These are phyloP conservation scores for Phytomonas francai DNA, from an alignment of 208 protist genomes.

Conservation along the genomic window DNA sequence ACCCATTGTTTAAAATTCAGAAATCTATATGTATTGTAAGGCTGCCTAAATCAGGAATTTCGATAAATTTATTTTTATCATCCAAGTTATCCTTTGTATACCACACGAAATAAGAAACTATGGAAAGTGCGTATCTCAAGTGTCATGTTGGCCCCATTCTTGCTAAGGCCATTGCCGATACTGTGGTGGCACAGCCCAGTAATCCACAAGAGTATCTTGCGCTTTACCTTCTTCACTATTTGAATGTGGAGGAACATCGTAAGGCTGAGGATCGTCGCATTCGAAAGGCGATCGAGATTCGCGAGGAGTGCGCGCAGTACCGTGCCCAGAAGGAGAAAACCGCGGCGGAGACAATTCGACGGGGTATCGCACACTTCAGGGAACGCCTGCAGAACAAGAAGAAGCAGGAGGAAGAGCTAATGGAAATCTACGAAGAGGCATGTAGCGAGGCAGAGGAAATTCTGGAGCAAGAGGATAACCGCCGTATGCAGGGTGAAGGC, in stretches of 20 bases:
- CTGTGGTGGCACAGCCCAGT: conserved; percentile 72
- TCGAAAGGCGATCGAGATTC: conserved; percentile 33
- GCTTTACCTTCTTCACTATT: conserved; percentile 77
- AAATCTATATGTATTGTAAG: conserved; percentile 4
- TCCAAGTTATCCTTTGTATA: conserved; percentile 16
- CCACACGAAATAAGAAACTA: conserved; percentile 16
- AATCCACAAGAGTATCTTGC: conserved; percentile 90
- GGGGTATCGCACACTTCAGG: conserved; percentile 43
- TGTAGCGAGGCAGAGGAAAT: conserved; percentile 64
- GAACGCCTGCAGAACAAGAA: conserved; percentile 22
- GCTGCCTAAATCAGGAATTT: neutral
- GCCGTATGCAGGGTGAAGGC: conserved; percentile 12
- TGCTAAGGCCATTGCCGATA: conserved; percentile 86
- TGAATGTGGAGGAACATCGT: conserved; percentile 70
- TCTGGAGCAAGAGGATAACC: conserved; percentile 28
- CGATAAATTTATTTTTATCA: conserved; percentile 4
- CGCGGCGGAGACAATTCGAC: conserved; percentile 68
- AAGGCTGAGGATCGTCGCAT: conserved; percentile 17
- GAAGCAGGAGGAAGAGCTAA: conserved; percentile 38
- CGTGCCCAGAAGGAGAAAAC: conserved; percentile 52
- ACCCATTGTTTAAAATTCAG: neutral
- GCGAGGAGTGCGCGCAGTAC: conserved; percentile 42
- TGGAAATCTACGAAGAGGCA: conserved; percentile 42
- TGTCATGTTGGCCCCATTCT: conserved; percentile 69
- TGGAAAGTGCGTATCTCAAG: conserved; percentile 87